Evolutionary conservation across 257 asterid genomes (phyloP), one percentile per base, ranked within the genome.

Genomic region (Paulownia fortunei): DNA sequence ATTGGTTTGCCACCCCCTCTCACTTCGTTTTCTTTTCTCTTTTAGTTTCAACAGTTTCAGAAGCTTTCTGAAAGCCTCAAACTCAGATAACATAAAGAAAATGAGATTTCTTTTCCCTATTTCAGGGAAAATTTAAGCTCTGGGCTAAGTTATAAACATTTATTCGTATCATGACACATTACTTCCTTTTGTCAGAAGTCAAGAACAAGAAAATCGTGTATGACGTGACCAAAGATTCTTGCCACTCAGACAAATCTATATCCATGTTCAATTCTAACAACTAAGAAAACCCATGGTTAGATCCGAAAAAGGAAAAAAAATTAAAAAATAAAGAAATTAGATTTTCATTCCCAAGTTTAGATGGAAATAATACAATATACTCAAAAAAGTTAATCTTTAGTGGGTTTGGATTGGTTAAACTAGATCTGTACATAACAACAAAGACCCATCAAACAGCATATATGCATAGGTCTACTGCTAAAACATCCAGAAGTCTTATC

Each of bases 151-250:
- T 34, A 23, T 32, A 58, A 41, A 42, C 30, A 16, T 27, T 0
- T 41, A 18, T 30, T 26, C 58, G 73, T 37, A 55, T 76, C 39
- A 41, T 67, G 58, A 68, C 76, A 68, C 37, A 62, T 78, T 51
- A 60, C 72, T 77, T 61, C 77, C 80, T 80, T 87, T 72, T 81
- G 83, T 82, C 89, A 74, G 69, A 76, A 73, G 82, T 86, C 81
- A 78, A 87, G 87, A 89, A 84, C 86, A 80, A 88, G 87, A 82
- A 87, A 83, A 88, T 89, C 92, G 49, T 85, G 87, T 78, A 36
- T 90, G 96, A 89, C 91, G 89, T 84, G 91, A 88, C 84, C 80
- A 89, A 90, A 94, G 89, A 89, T 94, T 90, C 91, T 89, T 82
- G 81, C 39, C 80, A 56, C 82, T 52, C 67, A 74, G 70, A 82